phyloP scores from a whole-genome alignment of 2,329 filamentous ascomycete species.

The Penicillium palitans region DNA sequence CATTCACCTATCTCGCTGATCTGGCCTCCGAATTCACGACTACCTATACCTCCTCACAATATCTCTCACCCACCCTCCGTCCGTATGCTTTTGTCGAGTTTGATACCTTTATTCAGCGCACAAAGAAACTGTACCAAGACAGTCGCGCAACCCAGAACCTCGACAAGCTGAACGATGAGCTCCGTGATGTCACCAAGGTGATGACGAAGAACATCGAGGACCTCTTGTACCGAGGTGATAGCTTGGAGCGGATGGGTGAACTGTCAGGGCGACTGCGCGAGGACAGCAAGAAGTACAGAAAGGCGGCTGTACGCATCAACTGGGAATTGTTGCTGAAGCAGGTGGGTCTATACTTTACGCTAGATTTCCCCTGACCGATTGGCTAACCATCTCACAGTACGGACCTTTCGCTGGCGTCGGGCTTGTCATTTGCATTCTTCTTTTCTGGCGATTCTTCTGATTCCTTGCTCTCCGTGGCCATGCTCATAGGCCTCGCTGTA shows the following conservation, averaged over 20 bases:
- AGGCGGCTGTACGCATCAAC: constrained; percentile 92
- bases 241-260: constrained; percentile 94
- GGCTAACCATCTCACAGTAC: constrained; percentile 57
- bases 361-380: not conserved
- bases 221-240: constrained; percentile 89
- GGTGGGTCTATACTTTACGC: constrained; percentile 42
- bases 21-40: constrained; percentile 86
- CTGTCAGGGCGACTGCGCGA: constrained; percentile 83
- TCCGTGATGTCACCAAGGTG: constrained; percentile 96
- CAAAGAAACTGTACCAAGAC: constrained; percentile 92
- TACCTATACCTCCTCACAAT: constrained; percentile 72
- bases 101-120: constrained; percentile 92
- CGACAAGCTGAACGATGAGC: constrained; percentile 92
- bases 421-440: constrained; percentile 78
- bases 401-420: constrained; percentile 82
- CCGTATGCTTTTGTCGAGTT: constrained; percentile 98
- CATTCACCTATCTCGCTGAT: constrained; percentile 96
- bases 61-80: constrained; percentile 71
- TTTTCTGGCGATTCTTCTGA: constrained; percentile 92
- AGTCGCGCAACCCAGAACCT: constrained; percentile 87
- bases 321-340: constrained; percentile 97
- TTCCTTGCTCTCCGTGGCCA: constrained; percentile 11
- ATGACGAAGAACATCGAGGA: constrained; percentile 99
- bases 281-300: constrained; percentile 90
- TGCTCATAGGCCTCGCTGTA: constrained; percentile 25